Evolutionary conservation across 306 rosid species (phyloP).

Genomic region (Casuarina equisetifolia): DNA sequence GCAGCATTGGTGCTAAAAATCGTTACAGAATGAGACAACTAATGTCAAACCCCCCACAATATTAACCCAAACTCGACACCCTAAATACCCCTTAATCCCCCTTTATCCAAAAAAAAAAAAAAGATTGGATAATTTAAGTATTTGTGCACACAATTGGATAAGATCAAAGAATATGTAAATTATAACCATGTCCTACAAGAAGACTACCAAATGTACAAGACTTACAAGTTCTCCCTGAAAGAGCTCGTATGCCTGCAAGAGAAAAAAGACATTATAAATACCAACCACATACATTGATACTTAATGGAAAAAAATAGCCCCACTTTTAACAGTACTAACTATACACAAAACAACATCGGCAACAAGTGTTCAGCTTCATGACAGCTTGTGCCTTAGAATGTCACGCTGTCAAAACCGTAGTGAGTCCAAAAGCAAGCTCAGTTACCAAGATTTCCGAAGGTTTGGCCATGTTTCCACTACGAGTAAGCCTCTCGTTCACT

Average conservation of each 20-base stretch:
- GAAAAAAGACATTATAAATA: constrained; percentile 14
- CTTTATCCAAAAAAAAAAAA: too few relatives aligned
- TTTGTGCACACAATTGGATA: constrained; percentile 5
- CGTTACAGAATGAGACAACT: not conserved
- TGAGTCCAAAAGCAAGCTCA: not conserved
- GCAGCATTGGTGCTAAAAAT: not conserved
- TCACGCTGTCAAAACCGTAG: constrained; percentile 11
- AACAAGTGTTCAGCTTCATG: not conserved
- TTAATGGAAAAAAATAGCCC: not conserved
- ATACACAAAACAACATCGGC: not conserved
- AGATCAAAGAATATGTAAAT: constrained; percentile 2
- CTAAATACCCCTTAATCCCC: too few relatives aligned
- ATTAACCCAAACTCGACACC: not conserved
- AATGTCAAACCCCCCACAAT: not conserved
- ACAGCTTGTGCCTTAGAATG: not conserved
- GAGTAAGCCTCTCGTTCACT: constrained; percentile 49
- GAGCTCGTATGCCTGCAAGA: constrained; percentile 76
- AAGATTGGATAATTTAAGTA: not conserved
- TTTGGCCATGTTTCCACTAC: constrained; percentile 33
- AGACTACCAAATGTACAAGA: constrained; percentile 25
- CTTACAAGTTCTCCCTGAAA: constrained; percentile 95
- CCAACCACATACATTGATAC: not conserved
- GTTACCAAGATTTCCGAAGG: constrained; percentile 69
- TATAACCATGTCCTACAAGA: not conserved
- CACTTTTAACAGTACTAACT: not conserved